Conservation (phyloP, 495 filamentous ascomycete species). For the Podospora comata region DNA sequence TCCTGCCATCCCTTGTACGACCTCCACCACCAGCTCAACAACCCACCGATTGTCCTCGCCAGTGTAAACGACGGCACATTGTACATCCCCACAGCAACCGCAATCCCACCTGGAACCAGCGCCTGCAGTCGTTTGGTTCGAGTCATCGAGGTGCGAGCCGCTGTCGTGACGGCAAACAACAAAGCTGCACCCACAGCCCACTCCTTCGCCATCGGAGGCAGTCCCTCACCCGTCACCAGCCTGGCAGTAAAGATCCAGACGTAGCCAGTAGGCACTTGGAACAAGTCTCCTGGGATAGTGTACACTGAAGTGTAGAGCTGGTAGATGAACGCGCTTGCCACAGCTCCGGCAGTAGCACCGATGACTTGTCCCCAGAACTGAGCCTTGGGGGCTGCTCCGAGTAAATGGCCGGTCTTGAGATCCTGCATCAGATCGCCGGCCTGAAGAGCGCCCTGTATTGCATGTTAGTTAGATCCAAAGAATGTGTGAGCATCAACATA, state of each 20-base stretch:
- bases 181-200: constrained; percentile 68
- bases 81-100: constrained; percentile 97
- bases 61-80: constrained; percentile 95
- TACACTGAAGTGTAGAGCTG: constrained; percentile 90
- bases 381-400: constrained; percentile 87
- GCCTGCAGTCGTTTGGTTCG: constrained; percentile 49
- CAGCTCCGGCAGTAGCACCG: constrained; percentile 80
- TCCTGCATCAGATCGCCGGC: constrained; percentile 98
- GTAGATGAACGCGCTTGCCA: constrained; percentile 85
- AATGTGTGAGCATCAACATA: constrained; percentile 16
- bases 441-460: constrained; percentile 81
- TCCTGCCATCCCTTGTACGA: constrained; percentile 49
- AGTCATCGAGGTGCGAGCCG: constrained; percentile 53
- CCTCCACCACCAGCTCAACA: constrained; percentile 81
- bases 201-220: constrained; percentile 76
- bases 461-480: not conserved
- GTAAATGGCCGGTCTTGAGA: constrained; percentile 90
- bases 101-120: constrained; percentile 86
- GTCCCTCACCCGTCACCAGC: constrained; percentile 86
- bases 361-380: constrained; percentile 97
- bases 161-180: constrained; percentile 67
- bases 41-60: constrained; percentile 78
- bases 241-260: constrained; percentile 97
- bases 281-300: constrained; percentile 77
- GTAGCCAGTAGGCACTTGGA: constrained; percentile 90